Conservation (phyloP, 768 basidiomycete genomes). For the Phaffia australis region DNA sequence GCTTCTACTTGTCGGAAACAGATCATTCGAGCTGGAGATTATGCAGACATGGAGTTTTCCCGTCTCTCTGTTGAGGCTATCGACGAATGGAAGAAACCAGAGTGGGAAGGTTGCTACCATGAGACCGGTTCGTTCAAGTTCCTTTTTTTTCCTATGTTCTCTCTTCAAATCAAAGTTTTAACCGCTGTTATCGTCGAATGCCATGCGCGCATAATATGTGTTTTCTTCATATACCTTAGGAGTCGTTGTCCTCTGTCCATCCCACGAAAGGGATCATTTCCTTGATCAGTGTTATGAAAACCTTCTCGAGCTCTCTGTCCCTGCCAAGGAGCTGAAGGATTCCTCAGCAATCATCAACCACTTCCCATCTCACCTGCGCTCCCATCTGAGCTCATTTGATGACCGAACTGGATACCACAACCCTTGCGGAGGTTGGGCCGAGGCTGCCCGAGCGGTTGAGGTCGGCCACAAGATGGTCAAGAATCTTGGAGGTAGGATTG, state of each 20-base stretch:
- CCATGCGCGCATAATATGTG: background rate
- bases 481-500: constrained; percentile 51
- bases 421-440: constrained; percentile 70
- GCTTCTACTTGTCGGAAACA: constrained; percentile 15
- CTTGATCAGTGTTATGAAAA: constrained; percentile 12
- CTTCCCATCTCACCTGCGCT: background rate
- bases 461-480: constrained; percentile 49
- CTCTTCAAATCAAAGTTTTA: background rate
- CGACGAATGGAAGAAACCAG: constrained; percentile 54
- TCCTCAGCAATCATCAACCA: constrained; percentile 18
- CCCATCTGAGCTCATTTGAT: constrained; percentile 30
- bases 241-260: background rate
- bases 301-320: constrained; percentile 19
- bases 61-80: constrained; percentile 68
- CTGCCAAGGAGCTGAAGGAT: too few relatives aligned
- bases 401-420: constrained; percentile 54
- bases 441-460: constrained; percentile 57
- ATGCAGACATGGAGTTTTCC: constrained; percentile 54
- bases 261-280: background rate
- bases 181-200: constrained; percentile 1
- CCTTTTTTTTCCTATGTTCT: background rate
- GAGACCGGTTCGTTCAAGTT: constrained; percentile 48
- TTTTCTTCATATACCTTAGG: background rate
- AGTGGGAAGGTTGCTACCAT: constrained; percentile 66
- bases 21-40: constrained; percentile 39